A percentile compares a stretch with the other conserved stretches of the same genome.
phyloP scores from a whole-genome alignment of 257 asterid species.

The Parsonsia alboflavescens region DNA sequence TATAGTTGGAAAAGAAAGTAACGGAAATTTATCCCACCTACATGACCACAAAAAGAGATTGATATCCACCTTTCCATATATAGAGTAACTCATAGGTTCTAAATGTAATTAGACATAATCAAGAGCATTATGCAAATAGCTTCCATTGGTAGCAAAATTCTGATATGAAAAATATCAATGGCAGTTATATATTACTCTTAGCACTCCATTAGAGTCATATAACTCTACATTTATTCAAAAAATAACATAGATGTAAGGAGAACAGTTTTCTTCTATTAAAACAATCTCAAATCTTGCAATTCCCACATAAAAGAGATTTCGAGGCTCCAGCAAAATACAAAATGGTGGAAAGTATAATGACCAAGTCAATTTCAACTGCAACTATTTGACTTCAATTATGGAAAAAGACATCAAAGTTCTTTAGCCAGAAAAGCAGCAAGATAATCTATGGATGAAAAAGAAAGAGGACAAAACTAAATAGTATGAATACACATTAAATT shows the following conservation, averaged over 20 bases:
- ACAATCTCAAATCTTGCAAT: not conserved
- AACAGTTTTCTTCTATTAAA: not conserved
- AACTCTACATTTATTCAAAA: not conserved
- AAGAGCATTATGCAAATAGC: not conserved
- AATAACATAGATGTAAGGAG: not conserved
- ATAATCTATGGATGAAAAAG: not conserved
- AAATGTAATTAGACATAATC: not conserved
- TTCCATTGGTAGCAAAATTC: not conserved
- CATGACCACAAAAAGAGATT: not conserved
- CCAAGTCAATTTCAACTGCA: not conserved
- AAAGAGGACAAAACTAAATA: not conserved
- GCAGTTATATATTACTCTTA: no score
- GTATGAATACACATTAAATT: not conserved
- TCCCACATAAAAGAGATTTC: not conserved
- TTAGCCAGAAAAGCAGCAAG: not conserved
- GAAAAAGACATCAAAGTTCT: not conserved
- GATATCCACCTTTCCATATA: not conserved
- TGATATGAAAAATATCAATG: no score
- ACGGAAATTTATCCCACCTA: not conserved
- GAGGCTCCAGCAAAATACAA: not conserved
- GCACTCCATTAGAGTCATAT: not conserved
- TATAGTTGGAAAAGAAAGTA: not conserved
- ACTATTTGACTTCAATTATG: not conserved
- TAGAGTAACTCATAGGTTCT: not conserved
- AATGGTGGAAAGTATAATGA: not conserved